phyloP scores from a whole-genome alignment of 176 grass and related monocot species.

The Raddia guianensis region DNA sequence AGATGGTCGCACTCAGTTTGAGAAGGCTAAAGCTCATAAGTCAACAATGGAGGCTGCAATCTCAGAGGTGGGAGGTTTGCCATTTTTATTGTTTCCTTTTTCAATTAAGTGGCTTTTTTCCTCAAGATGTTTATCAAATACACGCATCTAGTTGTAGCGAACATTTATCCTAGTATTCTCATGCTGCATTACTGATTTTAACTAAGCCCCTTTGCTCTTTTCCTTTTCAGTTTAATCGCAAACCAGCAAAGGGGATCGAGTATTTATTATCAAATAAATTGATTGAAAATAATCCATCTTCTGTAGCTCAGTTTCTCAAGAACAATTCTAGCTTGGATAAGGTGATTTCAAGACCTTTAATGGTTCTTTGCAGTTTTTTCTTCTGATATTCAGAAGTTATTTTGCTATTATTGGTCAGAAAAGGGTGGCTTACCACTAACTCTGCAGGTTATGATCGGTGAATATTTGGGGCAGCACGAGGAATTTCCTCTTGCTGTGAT shows the following conservation, averaged over 20 bases:
- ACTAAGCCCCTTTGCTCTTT: neutral
- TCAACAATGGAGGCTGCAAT: constrained; percentile 93
- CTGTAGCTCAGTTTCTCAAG: constrained; percentile 90
- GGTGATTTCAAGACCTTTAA: constrained; percentile 53
- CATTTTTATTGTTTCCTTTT: constrained; percentile 35
- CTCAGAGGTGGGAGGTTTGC: constrained; percentile 65
- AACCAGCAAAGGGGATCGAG: constrained; percentile 87
- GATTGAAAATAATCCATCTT: constrained; percentile 78
- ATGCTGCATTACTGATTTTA: constrained; percentile 22
- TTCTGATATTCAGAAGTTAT: neutral
- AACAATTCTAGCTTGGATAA: constrained; percentile 88
- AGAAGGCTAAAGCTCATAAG: constrained; percentile 99
- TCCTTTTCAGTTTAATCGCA: constrained; percentile 88
- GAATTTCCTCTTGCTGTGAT: constrained; percentile 97
- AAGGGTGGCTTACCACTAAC: constrained; percentile 30
- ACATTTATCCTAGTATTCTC: constrained; percentile 30
- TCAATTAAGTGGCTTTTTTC: constrained; percentile 17
- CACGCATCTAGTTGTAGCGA: constrained; percentile 8
- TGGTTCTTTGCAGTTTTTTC: constrained; percentile 3
- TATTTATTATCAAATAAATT: constrained; percentile 91
- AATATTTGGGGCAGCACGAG: constrained; percentile 99
- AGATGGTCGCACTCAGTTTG: constrained; percentile 91
- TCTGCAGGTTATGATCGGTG: constrained; percentile 94
- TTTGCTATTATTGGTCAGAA: constrained; percentile 30
- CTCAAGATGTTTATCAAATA: constrained; percentile 27